A percentile compares a stretch with the other conserved stretches of the same genome.
Evolutionary conservation across 768 basidiomycete species (phyloP).

Genomic region (Lactifluus hygrophoroides): DNA sequence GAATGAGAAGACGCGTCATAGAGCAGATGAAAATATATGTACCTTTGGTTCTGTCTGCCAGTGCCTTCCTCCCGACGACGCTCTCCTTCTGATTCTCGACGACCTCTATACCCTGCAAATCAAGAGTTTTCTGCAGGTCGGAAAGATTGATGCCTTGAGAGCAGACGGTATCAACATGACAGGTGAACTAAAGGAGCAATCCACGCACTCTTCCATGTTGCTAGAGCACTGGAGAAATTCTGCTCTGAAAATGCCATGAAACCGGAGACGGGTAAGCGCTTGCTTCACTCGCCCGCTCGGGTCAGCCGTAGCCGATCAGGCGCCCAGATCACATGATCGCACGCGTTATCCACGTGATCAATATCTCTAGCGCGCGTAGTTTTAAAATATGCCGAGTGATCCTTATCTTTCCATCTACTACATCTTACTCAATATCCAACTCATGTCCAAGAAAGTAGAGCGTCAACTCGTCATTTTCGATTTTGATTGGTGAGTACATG

Average conservation of each 20-base stretch:
- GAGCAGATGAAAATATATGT: not conserved
- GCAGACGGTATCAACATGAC: not conserved
- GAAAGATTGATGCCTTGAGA: slow-evolving; percentile 77
- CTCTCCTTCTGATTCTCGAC: slow-evolving; percentile 99
- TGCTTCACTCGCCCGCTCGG: too few relatives aligned
- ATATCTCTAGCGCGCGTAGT: too few relatives aligned
- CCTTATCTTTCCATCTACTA: too few relatives aligned
- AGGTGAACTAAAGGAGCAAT: not conserved
- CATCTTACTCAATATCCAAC: too few relatives aligned
- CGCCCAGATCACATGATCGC: not conserved
- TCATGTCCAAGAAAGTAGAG: slow-evolving; percentile 23
- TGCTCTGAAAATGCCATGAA: slow-evolving; percentile 37
- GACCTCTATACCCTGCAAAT: slow-evolving; percentile 87
- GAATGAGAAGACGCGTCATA: not conserved
- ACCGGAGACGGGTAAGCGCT: not conserved
- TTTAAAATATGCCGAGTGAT: too few relatives aligned
- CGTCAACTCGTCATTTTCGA: slow-evolving; percentile 86
- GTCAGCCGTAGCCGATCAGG: not conserved
- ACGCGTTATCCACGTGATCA: not conserved
- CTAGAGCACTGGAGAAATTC: slow-evolving; percentile 88
- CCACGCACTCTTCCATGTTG: slow-evolving; percentile 78
- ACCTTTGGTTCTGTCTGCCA: slow-evolving; percentile 97
- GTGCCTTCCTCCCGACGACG: slow-evolving; percentile 82
- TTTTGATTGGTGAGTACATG: slow-evolving; percentile 75
- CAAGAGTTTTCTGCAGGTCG: slow-evolving; percentile 88